phyloP scores from a whole-genome alignment of 2,329 filamentous ascomycete genomes.

The Celoporthe dispersa region DNA sequence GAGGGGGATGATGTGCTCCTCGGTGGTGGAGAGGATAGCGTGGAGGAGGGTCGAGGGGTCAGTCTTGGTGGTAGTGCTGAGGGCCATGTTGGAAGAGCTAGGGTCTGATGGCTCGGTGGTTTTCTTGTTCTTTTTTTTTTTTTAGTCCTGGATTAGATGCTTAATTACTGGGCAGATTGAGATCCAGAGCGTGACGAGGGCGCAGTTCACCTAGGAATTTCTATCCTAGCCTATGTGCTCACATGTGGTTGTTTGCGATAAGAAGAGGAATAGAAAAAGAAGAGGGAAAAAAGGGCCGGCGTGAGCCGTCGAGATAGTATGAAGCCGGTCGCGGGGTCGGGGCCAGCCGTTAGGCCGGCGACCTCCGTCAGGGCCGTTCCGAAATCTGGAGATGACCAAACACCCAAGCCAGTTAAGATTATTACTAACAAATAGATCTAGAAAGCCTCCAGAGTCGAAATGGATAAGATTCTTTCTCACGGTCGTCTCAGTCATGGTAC shows the following conservation, averaged over 20 bases:
- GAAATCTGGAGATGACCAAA: neutral
- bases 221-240: neutral
- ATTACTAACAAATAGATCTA: neutral
- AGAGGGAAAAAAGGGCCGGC: neutral
- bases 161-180: too few relatives aligned
- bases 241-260: neutral
- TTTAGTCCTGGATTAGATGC: neutral
- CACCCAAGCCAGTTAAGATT: neutral
- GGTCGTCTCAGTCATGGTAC: neutral
- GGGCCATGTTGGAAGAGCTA: neutral
- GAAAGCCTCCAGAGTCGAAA: too few relatives aligned
- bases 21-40: slow-evolving; percentile 48
- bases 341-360: neutral
- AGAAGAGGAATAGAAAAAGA: neutral
- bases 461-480: too few relatives aligned
- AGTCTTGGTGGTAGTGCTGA: slow-evolving; percentile 30
- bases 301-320: neutral
- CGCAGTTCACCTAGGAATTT: neutral
- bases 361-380: neutral
- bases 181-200: neutral
- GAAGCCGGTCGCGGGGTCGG: neutral
- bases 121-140: neutral
- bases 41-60: slow-evolving; percentile 42
- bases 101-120: too few relatives aligned
- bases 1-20: slow-evolving; percentile 54